Evolutionary conservation across 345 rosid species (phyloP), one percentile per base, ranked within the genome.

Genomic region (Eucalyptus caleyi): DNA sequence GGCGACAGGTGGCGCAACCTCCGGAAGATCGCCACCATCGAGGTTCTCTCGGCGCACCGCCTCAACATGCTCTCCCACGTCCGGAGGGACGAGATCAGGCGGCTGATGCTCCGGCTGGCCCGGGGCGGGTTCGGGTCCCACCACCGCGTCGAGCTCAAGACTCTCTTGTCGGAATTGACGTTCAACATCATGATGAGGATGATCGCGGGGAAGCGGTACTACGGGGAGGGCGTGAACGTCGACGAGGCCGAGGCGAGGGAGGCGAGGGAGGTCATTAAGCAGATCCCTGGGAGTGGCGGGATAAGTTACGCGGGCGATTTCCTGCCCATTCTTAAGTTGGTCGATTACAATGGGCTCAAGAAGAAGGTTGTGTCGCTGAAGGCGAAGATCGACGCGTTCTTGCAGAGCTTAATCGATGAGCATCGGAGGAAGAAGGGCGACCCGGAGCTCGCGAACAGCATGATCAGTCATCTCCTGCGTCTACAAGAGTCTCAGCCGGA

Each of bases 1-100:
- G 98, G 96, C 9, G 96, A 96, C 24, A 95, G 93, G 47, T 96
- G 97, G 96, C 95, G 96, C 44, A 94, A 93, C 93, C 95, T 96
- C 62, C 95, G 96, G 42, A 93, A 93, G 27, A 89, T 95, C 34
- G 77, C 92, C 85, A 87, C 94, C 72, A 86, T 87, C 4, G 95
- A 95, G 67, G 91, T 96, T 90, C 93, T 96, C 87, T 95, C 97
- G 18, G 32, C 95, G 4, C 67, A 85, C 87, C 96, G 97, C 21
- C 91, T 96, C 72, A 93, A 89, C 50, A 81, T 87, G 34, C 92
- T 89, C 34, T n/a, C 88, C 27, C 60, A 81, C 9, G 86, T 93
- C 26, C 90, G 95, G 11, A 93, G 85, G 87, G 97, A 94, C 12
- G 96, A 96, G 88, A 91, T 94, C 88, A 90, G 16, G 26, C 90